Evolutionary conservation across 176 grass and related monocot genomes (phyloP), one percentile per base, ranked within the genome.

Genomic region (Carex parvula): DNA sequence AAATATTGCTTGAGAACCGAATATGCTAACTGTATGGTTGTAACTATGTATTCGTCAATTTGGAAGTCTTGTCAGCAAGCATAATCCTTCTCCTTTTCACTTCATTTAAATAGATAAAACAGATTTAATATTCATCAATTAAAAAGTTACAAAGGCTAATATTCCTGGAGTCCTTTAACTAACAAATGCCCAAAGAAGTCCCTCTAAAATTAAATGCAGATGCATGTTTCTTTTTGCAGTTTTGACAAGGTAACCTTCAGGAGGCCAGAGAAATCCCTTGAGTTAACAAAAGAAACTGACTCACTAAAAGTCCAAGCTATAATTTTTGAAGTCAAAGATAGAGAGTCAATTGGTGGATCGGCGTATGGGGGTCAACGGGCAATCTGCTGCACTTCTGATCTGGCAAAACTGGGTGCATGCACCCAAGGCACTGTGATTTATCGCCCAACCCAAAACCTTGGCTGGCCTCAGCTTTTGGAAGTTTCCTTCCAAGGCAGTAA

Each of bases 331-430:
- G 91, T 99, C 79, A 88, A 99, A 88, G 97, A 99, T 79, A 88
- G 93, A 57, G 93, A 93, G 79, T 90, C 89, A 48, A 99, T 99
- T 46, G 97, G 97, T 85, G 97, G 97, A 21, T 99, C 97, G 52
- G 97, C 97, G 0, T 99, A 99, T 64, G 97, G 97, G 41, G 97
- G 97, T 84, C 97, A 99, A 78, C 91, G 92, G 61, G 97, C 97
- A 78, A 89, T 99, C 77, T 99, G 97, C 57, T 99, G 97, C 86
- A 99, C 91, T 6, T 85, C 93, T 64, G 97, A 99, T 88, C 91
- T 99, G 81, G 90, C 91, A 14, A 99, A 99, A 75, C 74, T 99
- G 65, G 97, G 97, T 81, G 93, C 90, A 79, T 99, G 97, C 67
- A 85, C 62, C 46, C 86, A 99, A 90, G 91, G 97, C 54, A 90